A percentile compares a stretch with the other conserved stretches of the same genome.
These are phyloP conservation scores for Populus ilicifolia DNA, from an alignment of 345 rosid species.

Conservation along the genomic window DNA sequence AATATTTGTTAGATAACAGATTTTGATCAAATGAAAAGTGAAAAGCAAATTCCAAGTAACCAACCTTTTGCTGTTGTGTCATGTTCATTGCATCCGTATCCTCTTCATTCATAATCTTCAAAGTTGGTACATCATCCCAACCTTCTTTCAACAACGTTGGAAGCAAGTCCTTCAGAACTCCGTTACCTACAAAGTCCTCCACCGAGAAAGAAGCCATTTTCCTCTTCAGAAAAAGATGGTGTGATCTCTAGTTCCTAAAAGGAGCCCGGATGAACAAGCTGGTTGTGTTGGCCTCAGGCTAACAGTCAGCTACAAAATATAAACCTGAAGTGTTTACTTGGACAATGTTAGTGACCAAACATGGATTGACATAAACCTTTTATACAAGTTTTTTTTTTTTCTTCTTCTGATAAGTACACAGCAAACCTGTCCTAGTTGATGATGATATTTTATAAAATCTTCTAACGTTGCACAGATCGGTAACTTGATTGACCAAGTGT, in stretches of 20 bases:
- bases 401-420: neutral
- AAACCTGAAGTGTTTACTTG: conserved; percentile 2
- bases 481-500: neutral
- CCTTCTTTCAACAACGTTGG: conserved; percentile 62
- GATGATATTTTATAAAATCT: neutral
- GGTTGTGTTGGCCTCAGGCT: neutral
- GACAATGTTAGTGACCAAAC: conserved; percentile 6
- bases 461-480: neutral
- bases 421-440: neutral
- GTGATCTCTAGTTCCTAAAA: neutral
- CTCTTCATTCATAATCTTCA: conserved; percentile 58
- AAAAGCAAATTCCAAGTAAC: neutral
- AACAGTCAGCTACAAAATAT: neutral
- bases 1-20: neutral
- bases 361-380: conserved; percentile 2
- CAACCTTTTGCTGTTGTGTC: conserved; percentile 56
- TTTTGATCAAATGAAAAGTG: neutral
- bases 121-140: conserved; percentile 72
- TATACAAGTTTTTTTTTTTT: neutral
- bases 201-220: conserved; percentile 56
- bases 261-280: neutral
- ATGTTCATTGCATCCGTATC: conserved; percentile 51
- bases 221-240: conserved; percentile 4
- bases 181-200: conserved; percentile 60
- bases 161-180: conserved; percentile 42